Conservation (phyloP, 345 rosid genomes). For the Eucalyptus fibrosa region DNA sequence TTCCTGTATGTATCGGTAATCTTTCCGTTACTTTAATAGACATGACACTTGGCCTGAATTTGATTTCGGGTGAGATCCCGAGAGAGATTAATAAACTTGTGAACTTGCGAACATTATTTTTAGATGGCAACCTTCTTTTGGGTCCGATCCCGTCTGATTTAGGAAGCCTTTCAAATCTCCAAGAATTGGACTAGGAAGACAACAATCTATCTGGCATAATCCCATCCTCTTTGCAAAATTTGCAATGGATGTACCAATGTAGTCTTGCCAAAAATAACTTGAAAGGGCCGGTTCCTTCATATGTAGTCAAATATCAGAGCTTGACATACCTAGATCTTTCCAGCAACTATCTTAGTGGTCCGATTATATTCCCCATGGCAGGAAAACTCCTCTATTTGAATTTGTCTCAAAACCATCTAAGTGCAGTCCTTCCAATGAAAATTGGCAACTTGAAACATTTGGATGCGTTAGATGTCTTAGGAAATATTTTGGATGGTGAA, state of each 20-base stretch:
- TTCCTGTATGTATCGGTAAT: rapidly evolving
- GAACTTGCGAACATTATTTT: rapidly evolving
- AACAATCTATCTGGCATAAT: too few species aligned
- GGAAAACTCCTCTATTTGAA: not conserved
- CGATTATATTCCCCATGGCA: not conserved
- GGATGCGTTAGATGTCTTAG: not conserved
- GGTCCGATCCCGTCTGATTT: rapidly evolving
- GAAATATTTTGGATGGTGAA: not conserved
- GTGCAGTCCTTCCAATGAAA: not conserved
- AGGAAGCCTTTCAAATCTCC: not conserved
- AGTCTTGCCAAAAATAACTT: not conserved
- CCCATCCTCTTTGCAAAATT: not conserved
- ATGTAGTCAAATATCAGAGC: not conserved
- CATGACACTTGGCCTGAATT: rapidly evolving
- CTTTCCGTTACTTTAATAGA: rapidly evolving
- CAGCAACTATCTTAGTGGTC: not conserved
- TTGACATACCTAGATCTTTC: not conserved
- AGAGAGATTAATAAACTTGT: too few species aligned
- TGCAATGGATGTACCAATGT: too few species aligned
- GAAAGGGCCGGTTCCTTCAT: not conserved
- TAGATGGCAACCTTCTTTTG: rapidly evolving
- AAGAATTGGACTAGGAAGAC: rapidly evolving
- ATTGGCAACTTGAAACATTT: not conserved
- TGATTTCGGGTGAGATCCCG: rapidly evolving
- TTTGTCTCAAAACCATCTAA: not conserved